Evolutionary conservation across 1,139 yeast genomes (phyloP), one percentile per base, ranked within the genome.

Genomic region (Komagataea norvegica): DNA sequence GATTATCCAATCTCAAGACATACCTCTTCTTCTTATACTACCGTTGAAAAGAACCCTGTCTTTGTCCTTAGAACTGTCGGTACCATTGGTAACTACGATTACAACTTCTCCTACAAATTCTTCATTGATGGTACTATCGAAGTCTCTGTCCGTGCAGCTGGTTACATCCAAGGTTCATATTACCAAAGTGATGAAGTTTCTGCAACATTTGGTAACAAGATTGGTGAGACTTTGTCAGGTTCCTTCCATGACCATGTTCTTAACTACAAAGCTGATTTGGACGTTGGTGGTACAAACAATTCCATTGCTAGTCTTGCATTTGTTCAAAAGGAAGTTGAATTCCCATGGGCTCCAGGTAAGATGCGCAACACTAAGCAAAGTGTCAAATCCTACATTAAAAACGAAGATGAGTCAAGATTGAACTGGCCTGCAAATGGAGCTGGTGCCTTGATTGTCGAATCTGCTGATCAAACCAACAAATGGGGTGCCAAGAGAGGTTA

Each of bases 221-320:
- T 52, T 27, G 45, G 44, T 31, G 43, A 52, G 34, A 42, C 46
- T 6, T 25, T 52, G 8, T 42, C 56, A 6, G 56, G 56, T 24
- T 52, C 56, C n/a, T 51, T 52, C 54, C 56, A 52, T 27, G 56
- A 52, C 31, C 56, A 52, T 29, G 55, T 50, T 9, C 16, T 52
- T 8, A 51, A 50, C 42, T 51, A 38, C 44, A 52, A 52, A 37
- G 55, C 51, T 22, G 56, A 52, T 40, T 42, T 52, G 9, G 56
- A 52, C 32, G 46, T 52, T 39, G 56, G 43, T 36, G 56, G 56
- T 11, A 29, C 42, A 10, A 33, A 41, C 16, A 52, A 52, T 38
- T 45, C 45, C 13, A 25, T 49, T 19, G 17, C 51, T 3, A 35
- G 39, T 10, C 40, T 41, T 21, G 40, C 34, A n/a, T 41, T 47